Percentiles rank a stretch among this genome's conserved stretches.
These are phyloP conservation scores for Apiotrichum mycotoxinovorans DNA, from an alignment of 1,284 basidiomycete genomes.

Conservation along the genomic window DNA sequence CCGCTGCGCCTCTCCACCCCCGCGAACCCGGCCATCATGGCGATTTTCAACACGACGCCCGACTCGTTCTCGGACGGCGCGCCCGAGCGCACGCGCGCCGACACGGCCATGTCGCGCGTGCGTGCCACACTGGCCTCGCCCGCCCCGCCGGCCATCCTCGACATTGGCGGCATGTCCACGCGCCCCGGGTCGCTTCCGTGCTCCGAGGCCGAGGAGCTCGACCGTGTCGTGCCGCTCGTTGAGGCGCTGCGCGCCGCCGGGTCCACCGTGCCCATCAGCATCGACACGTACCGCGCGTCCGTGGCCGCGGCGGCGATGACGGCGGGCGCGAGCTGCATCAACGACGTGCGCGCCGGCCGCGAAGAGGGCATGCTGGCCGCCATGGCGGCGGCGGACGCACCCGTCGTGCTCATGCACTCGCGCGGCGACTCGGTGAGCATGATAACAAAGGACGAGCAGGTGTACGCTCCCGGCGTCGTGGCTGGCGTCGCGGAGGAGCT, in stretches of 20 bases:
- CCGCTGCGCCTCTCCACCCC: conserved; percentile 48
- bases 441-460: conserved; percentile 61
- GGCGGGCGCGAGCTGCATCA: conserved; percentile 89
- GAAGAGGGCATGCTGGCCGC: conserved; percentile 64
- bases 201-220: conserved; percentile 67
- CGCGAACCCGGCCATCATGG: conserved; percentile 76
- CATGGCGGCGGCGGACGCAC: conserved; percentile 59
- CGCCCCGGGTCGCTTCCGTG: conserved; percentile 69
- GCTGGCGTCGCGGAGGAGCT: conserved; percentile 72
- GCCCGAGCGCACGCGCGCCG: conserved; percentile 27
- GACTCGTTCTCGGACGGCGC: conserved; percentile 96
- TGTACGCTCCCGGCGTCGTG: conserved; percentile 62
- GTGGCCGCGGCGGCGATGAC: conserved; percentile 74
- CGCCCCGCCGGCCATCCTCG: conserved; percentile 68
- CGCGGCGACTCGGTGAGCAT: conserved; percentile 64
- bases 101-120: conserved; percentile 30
- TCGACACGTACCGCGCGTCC: conserved; percentile 86
- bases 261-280: conserved; percentile 62
- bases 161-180: conserved; percentile 92
- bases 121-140: conserved; percentile 16
- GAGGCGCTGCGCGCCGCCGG: conserved; percentile 38
- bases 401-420: conserved; percentile 90
- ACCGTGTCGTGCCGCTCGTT: conserved; percentile 70
- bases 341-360: conserved; percentile 78
- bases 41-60: conserved; percentile 89